Conservation (phyloP, 2,329 filamentous ascomycete species). For the Madurella fahalii region DNA sequence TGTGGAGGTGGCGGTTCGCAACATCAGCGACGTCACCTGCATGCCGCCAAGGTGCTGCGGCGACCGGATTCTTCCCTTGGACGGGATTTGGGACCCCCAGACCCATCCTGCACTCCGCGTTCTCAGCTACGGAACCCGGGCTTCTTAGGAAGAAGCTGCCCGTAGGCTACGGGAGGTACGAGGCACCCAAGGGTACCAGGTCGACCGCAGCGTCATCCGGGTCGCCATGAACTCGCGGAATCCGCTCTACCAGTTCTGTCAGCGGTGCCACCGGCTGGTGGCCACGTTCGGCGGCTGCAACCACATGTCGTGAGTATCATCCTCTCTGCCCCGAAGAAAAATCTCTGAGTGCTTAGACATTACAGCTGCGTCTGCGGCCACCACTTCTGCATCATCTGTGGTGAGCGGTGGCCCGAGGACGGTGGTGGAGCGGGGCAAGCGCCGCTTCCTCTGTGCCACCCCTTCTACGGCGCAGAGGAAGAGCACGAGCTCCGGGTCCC, state of each 20-base stretch:
- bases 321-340: too few species aligned
- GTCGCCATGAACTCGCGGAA: neutral
- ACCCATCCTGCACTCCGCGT: neutral
- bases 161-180: neutral
- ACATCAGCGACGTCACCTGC: conserved; percentile 3
- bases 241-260: conserved; percentile 7
- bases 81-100: neutral
- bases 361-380: conserved; percentile 9
- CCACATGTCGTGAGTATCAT: conserved; percentile 7
- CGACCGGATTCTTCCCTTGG: neutral
- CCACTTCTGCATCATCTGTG: conserved; percentile 14
- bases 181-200: neutral
- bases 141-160: conserved; percentile 5
- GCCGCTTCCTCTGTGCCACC: neutral
- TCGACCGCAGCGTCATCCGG: conserved; percentile 3
- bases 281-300: conserved; percentile 1
- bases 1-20: neutral
- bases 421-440: neutral
- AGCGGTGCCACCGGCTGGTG: conserved; percentile 1
- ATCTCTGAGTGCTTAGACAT: too few species aligned
- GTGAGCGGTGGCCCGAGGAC: neutral
- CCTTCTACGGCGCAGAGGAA: neutral
- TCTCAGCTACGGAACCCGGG: neutral
- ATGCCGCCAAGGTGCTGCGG: conserved; percentile 13
- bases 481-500: conserved; percentile 6